Base-by-base conservation (phyloP, 169 alveolate genomes). In the Cryptosporidium baileyi region DNA sequence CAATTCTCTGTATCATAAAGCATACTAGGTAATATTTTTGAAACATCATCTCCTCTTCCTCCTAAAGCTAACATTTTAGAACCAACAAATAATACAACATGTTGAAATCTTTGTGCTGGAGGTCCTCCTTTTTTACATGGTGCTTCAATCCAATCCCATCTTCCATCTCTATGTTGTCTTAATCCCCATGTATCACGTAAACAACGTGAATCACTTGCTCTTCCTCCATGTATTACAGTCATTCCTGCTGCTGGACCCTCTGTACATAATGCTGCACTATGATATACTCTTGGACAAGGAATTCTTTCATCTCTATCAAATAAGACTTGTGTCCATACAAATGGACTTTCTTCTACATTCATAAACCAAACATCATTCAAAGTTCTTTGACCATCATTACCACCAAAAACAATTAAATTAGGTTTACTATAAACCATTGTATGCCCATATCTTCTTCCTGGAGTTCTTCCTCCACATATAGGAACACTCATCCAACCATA, bases 91-190 rank as follows among this genome's bases (percentile, higher is more conserved):
- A 91, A 65, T 19, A 93, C 89, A 7, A 91, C 90, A 32, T 96
- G 99, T 80, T 96, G 97, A 88, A 95, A 96, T 43, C 99, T 91
- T 34, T 95, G 93, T 60, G 94, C 98, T 3, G 99, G 98, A 26
- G 89, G 88, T 34, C 91, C 63, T 26, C 95, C 95, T 60, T 89
- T 89, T 80, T 93, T 95, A 59, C 94, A 93, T 5, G 99, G 99
- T 15, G 99, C 99, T 82, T 94, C 97, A 36, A 98, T 98, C 99
- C 99, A 98, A 90, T 98, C 99, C 99, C 99, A 98, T 61, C 98
- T 94, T 15, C 99, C 99, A 89, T 98, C 99, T 67, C 99, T 93
- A 89, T 97, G 99, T 89, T 97, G 98, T 88, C 99, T 94, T 40
- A 97, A 92, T 9, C 99, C 99, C 99, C 99, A 98, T 15, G 98